These are phyloP conservation scores for Tuber calosporum DNA, from an alignment of 495 filamentous ascomycete species.

Conservation along the genomic window DNA sequence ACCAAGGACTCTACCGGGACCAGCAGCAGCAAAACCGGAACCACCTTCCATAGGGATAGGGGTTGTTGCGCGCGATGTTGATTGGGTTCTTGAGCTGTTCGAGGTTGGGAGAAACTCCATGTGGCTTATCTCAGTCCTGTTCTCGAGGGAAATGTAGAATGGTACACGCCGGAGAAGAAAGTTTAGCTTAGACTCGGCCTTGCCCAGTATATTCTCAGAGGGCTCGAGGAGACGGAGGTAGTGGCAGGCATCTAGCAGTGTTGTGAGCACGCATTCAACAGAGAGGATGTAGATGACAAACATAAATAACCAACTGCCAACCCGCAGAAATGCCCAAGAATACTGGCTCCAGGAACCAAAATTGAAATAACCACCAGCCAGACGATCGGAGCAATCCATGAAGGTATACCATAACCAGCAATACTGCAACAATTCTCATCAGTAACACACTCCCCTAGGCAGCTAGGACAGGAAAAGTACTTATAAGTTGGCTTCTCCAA, in stretches of 20 bases:
- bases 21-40: constrained; percentile 15
- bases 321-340: constrained; percentile 79
- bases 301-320: constrained; percentile 76
- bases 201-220: constrained; percentile 39
- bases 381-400: constrained; percentile 80
- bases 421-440: constrained; percentile 54
- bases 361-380: constrained; percentile 62
- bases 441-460: constrained; percentile 52
- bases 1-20: constrained; percentile 21
- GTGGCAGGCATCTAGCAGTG: constrained; percentile 33
- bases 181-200: constrained; percentile 29
- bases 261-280: neutral
- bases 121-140: constrained; percentile 34
- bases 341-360: constrained; percentile 69
- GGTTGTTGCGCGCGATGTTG: constrained; percentile 7
- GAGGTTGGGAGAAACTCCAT: constrained; percentile 35
- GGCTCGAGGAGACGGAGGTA: constrained; percentile 40
- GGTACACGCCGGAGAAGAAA: constrained; percentile 35
- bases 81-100: constrained; percentile 12
- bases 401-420: constrained; percentile 71
- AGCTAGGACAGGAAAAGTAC: neutral
- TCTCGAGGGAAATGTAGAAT: constrained; percentile 37
- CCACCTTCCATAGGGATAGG: constrained; percentile 7
- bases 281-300: constrained; percentile 46
- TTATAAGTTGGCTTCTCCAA: constrained; percentile 39